These are phyloP conservation scores for Inonotus obliquus DNA, from an alignment of 1,284 basidiomycete species.

Conservation along the genomic window DNA sequence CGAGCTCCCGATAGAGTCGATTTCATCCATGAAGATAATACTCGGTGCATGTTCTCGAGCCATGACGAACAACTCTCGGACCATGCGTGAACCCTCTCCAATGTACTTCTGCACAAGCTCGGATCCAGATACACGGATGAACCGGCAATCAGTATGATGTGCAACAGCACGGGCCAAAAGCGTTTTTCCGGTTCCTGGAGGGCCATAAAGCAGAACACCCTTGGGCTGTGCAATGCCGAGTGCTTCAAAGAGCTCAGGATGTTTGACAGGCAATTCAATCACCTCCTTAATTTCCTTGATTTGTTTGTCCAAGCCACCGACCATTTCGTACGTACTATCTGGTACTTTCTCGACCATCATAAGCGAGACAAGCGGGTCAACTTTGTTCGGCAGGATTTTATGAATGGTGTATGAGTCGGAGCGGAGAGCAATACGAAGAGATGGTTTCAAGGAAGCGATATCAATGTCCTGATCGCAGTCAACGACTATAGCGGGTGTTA, in stretches of 20 bases:
- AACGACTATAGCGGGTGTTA: slow-evolving; percentile 58
- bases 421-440: slow-evolving; percentile 90
- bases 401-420: slow-evolving; percentile 95
- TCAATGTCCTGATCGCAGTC: slow-evolving; percentile 92
- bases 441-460: slow-evolving; percentile 74
- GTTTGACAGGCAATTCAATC: slow-evolving; percentile 97
- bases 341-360: slow-evolving; percentile 99
- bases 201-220: slow-evolving; percentile 93
- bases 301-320: slow-evolving; percentile 96
- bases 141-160: slow-evolving; percentile 97
- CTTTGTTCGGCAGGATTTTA: slow-evolving; percentile 93
- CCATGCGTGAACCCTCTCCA: slow-evolving; percentile 98
- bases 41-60: slow-evolving; percentile 97
- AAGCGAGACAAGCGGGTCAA: slow-evolving; percentile 90
- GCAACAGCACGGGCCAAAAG: slow-evolving; percentile 91
- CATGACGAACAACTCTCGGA: slow-evolving; percentile 98
- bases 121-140: slow-evolving; percentile 93
- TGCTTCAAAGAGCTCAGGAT: slow-evolving; percentile 95
- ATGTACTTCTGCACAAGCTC: slow-evolving; percentile 99
- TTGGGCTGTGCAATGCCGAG: slow-evolving; percentile 98
- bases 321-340: slow-evolving; percentile 99
- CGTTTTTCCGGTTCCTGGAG: slow-evolving; percentile 97
- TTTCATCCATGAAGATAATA: slow-evolving; percentile 99
- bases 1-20: slow-evolving; percentile 95
- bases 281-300: slow-evolving; percentile 99